Evolutionary conservation across 140 eudicot genomes (phyloP).

Genomic region (Oenanthe javanica): DNA sequence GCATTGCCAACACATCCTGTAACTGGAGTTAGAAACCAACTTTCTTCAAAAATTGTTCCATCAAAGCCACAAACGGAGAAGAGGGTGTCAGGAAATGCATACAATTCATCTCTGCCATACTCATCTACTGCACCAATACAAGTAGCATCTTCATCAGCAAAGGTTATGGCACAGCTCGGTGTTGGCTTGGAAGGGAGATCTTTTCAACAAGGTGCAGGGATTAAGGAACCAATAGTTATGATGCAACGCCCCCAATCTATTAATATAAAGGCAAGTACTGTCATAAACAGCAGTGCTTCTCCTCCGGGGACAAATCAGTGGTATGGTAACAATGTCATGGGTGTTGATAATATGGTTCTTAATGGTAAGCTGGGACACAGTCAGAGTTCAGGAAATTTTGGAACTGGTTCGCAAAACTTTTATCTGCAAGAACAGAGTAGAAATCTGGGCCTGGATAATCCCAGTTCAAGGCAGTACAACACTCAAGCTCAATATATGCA

Average conservation of each 20-base stretch:
- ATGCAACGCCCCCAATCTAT: constrained; percentile 42
- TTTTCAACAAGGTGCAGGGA: constrained; percentile 24
- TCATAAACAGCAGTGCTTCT: constrained; percentile 26
- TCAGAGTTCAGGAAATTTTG: constrained; percentile 30
- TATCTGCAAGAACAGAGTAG: constrained; percentile 14
- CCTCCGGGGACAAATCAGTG: constrained; percentile 29
- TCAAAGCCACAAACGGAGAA: constrained; percentile 22
- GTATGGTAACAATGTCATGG: constrained; percentile 23
- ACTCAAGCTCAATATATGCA: constrained; percentile 18
- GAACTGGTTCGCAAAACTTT: constrained; percentile 20
- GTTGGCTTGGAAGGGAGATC: constrained; percentile 28
- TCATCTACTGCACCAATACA: constrained; percentile 30
- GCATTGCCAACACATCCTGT: constrained; percentile 13
- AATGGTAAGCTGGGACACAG: constrained; percentile 20
- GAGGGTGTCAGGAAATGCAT: constrained; percentile 25
- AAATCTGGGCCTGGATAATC: constrained; percentile 7
- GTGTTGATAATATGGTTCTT: constrained; percentile 17
- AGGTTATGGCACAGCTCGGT: constrained; percentile 16
- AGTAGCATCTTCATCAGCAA: constrained; percentile 27
- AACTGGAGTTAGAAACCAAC: constrained; percentile 21
- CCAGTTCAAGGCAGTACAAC: constrained; percentile 1
- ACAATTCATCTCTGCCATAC: constrained; percentile 25
- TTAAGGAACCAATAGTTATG: constrained; percentile 38
- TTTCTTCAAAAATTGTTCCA: constrained; percentile 24
- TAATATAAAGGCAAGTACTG: constrained; percentile 22